Conservation (phyloP, 2,329 filamentous ascomycete genomes). For the Exophiala bonariae region DNA sequence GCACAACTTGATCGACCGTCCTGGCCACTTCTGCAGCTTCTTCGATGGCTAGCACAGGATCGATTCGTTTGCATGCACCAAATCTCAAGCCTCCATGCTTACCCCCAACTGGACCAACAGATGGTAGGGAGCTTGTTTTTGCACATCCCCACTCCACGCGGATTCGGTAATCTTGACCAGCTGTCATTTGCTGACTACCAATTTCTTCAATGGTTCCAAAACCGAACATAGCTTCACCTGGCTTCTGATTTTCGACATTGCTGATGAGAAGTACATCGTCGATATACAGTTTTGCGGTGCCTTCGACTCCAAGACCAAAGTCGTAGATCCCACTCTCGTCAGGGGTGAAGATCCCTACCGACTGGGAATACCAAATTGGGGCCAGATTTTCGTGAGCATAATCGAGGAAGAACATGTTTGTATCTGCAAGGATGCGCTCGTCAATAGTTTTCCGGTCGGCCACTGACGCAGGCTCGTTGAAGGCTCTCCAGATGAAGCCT, state of each 20-base stretch:
- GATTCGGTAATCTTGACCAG: background rate
- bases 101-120: constrained; percentile 33
- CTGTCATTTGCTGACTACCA: background rate
- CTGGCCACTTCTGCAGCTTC: background rate
- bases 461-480: background rate
- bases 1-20: too few species aligned
- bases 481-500: constrained; percentile 71
- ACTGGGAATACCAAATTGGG: background rate
- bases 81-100: background rate
- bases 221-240: constrained; percentile 42
- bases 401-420: background rate
- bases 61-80: background rate
- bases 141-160: background rate
- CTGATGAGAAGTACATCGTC: background rate
- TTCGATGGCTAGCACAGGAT: background rate
- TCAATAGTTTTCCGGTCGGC: background rate
- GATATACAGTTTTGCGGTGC: background rate
- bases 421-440: background rate
- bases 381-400: background rate
- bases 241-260: constrained; percentile 56
- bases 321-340: background rate
- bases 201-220: background rate
- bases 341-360: background rate
- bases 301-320: background rate
- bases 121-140: constrained; percentile 40